Percentiles rank a stretch among this genome's conserved stretches.
Conservation (phyloP, 352 stramenopile genomes). For the Hyaloperonospora arabidopsidis region DNA sequence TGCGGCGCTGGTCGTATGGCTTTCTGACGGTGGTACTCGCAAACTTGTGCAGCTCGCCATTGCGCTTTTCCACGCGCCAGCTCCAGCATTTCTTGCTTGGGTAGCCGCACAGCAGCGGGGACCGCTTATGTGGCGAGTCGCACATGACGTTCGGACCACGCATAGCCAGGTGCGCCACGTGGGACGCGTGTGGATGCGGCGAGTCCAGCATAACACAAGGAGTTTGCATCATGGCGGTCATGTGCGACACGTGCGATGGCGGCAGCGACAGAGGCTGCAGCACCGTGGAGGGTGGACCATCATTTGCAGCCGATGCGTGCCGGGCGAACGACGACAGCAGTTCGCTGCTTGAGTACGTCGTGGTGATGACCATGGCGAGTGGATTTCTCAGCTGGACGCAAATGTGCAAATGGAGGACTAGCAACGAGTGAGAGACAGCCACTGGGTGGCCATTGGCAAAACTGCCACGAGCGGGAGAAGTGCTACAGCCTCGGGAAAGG, state of each 20-base stretch:
- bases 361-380: slow-evolving; percentile 22
- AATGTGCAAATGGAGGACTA: slow-evolving; percentile 24
- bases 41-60: slow-evolving; percentile 83
- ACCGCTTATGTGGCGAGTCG: slow-evolving; percentile 34
- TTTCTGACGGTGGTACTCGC: slow-evolving; percentile 79
- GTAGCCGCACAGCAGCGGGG: slow-evolving; percentile 56
- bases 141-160: slow-evolving; percentile 1
- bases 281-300: slow-evolving; percentile 1
- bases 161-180: slow-evolving; percentile 17
- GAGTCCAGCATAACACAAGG: too few relatives aligned
- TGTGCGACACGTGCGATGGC: too few relatives aligned
- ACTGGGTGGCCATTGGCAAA: background rate
- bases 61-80: slow-evolving; percentile 70
- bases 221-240: too few relatives aligned
- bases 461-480: slow-evolving; percentile 2
- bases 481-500: slow-evolving; percentile 2
- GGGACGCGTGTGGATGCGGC: background rate
- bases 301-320: slow-evolving; percentile 2
- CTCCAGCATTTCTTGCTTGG: slow-evolving; percentile 83
- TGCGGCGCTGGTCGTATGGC: slow-evolving; percentile 74
- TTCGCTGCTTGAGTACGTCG: slow-evolving; percentile 26
- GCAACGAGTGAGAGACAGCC: slow-evolving; percentile 2
- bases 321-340: slow-evolving; percentile 26
- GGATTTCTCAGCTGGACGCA: slow-evolving; percentile 16
- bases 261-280: slow-evolving; percentile 17